Evolutionary conservation across 768 basidiomycete genomes (phyloP), one percentile per base, ranked within the genome.

Genomic region (Tubosaeta sp.): DNA sequence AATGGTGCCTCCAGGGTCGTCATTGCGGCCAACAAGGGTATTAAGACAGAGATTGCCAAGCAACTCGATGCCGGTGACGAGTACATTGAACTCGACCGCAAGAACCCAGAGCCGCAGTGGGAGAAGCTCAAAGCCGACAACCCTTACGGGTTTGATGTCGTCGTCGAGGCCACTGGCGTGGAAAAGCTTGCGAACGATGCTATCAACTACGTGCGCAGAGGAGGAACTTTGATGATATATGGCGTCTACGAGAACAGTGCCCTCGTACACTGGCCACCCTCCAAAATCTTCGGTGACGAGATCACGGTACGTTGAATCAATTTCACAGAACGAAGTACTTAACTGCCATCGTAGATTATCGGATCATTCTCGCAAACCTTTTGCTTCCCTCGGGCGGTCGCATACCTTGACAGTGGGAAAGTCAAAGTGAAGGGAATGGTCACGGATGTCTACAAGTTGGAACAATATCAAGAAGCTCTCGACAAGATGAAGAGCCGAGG

Each of bases 311-410:
- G 64, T 56, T 22, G 17, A 17, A 44, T 48, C 17, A 6, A 16
- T 46, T 11, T 0, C 16, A 1, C 29, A 37, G 11, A 11, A 6
- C 7, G n/a, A 17, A 6, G 26, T 38, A 3, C 0, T n/a, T 42
- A 1, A 43, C 57, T 64, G 0, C 12, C 45, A 48, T 29, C 29
- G 34, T 50, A 90, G 87, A 92, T 93, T 59, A 89, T 93, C 53
- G 91, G 91, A 12, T 94, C 91, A 1, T 94, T 93, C 74, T 87
- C 91, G 9, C 92, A 94, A 59, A 85, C 85, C 1, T 85, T 76
- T 71, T 93, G 91, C 70, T 94, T 95, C 85, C 90, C 91, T 41
- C 84, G 92, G 6, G 91, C 92, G 2, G 83, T 95, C 33, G 88
- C 84, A 12, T 94, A 94, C 67, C 82, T 95, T 17, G 92, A 95